These are phyloP conservation scores for Coprinopsis cinerea DNA, from an alignment of 768 basidiomycete species.

Conservation along the genomic window DNA sequence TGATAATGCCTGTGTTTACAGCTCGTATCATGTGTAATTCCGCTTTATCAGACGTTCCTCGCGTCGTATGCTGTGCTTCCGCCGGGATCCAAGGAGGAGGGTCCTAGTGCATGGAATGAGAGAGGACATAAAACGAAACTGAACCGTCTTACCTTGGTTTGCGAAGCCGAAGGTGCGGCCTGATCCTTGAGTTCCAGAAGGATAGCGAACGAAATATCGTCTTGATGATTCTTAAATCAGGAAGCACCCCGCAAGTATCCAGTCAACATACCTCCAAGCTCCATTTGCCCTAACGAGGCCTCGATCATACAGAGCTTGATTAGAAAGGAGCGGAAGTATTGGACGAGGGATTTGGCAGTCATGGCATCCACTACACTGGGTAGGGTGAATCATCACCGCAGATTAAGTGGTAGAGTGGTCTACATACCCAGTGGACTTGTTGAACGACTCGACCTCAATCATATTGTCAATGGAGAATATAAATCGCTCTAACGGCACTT, in stretches of 20 bases:
- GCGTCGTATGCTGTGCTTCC: conserved; percentile 59
- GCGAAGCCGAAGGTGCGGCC: conserved; percentile 44
- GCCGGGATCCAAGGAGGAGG: conserved; percentile 81
- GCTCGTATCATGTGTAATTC: conserved; percentile 73
- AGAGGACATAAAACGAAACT: neutral
- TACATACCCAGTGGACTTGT: conserved; percentile 62
- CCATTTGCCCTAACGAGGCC: conserved; percentile 56
- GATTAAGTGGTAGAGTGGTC: neutral
- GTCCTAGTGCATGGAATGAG: conserved; percentile 33
- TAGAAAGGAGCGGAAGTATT: conserved; percentile 79
- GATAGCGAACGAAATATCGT: conserved; percentile 75
- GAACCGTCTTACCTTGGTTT: conserved; percentile 34
- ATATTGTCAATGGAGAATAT: conserved; percentile 84
- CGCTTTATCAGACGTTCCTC: conserved; percentile 55
- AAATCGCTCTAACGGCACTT: conserved; percentile 83
- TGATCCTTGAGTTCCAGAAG: conserved; percentile 76
- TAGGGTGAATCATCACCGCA: neutral
- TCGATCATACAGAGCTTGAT: conserved; percentile 78
- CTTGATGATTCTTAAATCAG: conserved; percentile 24
- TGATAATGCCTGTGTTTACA: conserved; percentile 80
- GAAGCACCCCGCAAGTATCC: too few species aligned
- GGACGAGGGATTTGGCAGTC: conserved; percentile 53
- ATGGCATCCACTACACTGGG: conserved; percentile 68
- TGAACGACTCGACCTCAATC: conserved; percentile 62
- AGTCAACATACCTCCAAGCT: conserved; percentile 54